Evolutionary conservation across 2,329 filamentous ascomycete genomes (phyloP), one percentile per base, ranked within the genome.

Genomic region (Apiospora malaysiana): DNA sequence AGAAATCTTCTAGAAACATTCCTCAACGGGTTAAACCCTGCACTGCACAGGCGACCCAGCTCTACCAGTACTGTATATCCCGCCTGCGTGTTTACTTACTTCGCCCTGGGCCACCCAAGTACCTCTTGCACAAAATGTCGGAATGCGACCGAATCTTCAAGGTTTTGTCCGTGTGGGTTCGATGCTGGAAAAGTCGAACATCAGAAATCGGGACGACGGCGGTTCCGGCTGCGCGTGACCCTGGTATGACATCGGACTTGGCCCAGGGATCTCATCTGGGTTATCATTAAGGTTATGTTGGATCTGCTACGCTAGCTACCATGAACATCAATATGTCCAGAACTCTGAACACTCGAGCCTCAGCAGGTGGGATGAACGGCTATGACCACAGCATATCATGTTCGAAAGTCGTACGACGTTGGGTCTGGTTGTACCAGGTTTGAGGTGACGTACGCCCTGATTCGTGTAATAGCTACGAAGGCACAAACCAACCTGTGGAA

Each of bases 271-370:
- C 32, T 63, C 56, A 21, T 63, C 56, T 37, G 32, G 32, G 40
- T n/a, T n/a, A n/a, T 16, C 18, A 21, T 63, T 40, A 63, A 63
- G 56, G 56, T 40, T 63, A 63, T 23, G 56, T 63, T 37, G 56
- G 56, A 63, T 63, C 56, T 63, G 56, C 56, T 63, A 63, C 56
- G 56, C 56, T 63, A 40, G 56, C 56, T 63, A 40, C 56, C 18
- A n/a, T n/a, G 56, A 63, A 63, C 56, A 63, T 40, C 21, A 40
- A 37, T 63, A 40, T 63, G 56, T 32, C 56, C 32, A 63, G 56
- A 63, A 63, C 32, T 21, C 21, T 63, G 56, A 63, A 63, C 32
- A 32, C 21, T 63, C 27, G 8, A 63, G n/a, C 32, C 45, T n/a
- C 18, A 4, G 42, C 37, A 63, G 56, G 56, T 63, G 56, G 56